These are phyloP conservation scores for Ramularia endophylla DNA, from an alignment of 2,329 filamentous ascomycete species.

Conservation along the genomic window DNA sequence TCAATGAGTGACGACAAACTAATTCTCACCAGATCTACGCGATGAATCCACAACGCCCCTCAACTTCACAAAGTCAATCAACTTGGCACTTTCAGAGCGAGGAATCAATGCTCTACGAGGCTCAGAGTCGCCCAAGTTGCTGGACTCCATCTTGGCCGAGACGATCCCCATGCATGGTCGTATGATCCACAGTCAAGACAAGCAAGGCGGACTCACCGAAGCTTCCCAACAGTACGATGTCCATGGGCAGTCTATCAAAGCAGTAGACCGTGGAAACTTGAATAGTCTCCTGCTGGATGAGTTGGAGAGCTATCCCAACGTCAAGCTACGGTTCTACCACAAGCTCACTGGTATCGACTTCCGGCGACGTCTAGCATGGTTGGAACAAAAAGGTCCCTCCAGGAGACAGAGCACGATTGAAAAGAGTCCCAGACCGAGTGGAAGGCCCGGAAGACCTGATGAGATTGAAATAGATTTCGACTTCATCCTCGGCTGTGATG, in stretches of 20 bases:
- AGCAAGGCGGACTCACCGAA: constrained; percentile 63
- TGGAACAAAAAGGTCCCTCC: constrained; percentile 50
- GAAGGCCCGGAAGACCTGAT: constrained; percentile 19
- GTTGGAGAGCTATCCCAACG: constrained; percentile 77
- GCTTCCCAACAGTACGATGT: constrained; percentile 85
- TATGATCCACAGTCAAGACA: constrained; percentile 79
- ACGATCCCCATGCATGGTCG: constrained; percentile 92
- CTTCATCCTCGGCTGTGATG: constrained; percentile 89
- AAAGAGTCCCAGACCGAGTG: constrained; percentile 16
- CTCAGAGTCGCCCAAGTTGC: constrained; percentile 59
- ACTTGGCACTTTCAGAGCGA: constrained; percentile 86
- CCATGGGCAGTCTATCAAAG: constrained; percentile 75
- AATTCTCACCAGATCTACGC: constrained; percentile 63
- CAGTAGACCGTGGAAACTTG: constrained; percentile 75
- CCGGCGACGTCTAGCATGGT: constrained; percentile 72
- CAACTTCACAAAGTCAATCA: constrained; percentile 99
- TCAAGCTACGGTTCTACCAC: constrained; percentile 87
- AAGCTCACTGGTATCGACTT: constrained; percentile 91
- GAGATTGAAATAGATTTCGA: constrained; percentile 87
- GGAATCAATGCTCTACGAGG: constrained; percentile 82
- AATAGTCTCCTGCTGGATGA: constrained; percentile 81
- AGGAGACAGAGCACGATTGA: constrained; percentile 13
- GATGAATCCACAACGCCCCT: constrained; percentile 75
- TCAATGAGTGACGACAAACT: background rate
- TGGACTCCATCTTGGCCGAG: constrained; percentile 66